These are phyloP conservation scores for Actinomucor elegans DNA, from an alignment of 371 early-diverging fungal species.

Conservation along the genomic window DNA sequence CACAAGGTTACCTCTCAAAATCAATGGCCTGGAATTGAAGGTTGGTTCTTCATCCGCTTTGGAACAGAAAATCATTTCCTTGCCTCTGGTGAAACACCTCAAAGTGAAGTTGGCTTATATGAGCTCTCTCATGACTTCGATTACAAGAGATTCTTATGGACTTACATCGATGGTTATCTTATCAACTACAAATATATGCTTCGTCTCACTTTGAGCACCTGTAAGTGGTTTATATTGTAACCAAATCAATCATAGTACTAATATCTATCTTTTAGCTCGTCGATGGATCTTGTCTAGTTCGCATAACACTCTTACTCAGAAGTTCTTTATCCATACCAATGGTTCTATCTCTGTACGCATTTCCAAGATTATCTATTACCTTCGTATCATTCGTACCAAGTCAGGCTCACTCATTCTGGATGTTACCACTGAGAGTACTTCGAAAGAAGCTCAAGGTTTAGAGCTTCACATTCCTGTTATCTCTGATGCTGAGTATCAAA, in stretches of 20 bases:
- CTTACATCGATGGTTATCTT: conserved; percentile 49
- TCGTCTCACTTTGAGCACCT: conserved; percentile 27
- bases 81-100: conserved; percentile 35
- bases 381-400: conserved; percentile 26
- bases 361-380: conserved; percentile 26
- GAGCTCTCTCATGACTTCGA: conserved; percentile 25
- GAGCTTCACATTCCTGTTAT: conserved; percentile 37
- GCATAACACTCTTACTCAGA: conserved; percentile 29
- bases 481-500: conserved; percentile 24
- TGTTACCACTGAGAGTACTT: conserved; percentile 18
- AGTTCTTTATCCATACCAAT: conserved; percentile 26
- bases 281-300: conserved; percentile 37
- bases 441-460: conserved; percentile 18
- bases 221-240: conserved; percentile 15
- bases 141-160: conserved; percentile 51
- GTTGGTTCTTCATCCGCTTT: conserved; percentile 47
- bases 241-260: not conserved
- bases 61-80: conserved; percentile 38
- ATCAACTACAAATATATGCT: conserved; percentile 55
- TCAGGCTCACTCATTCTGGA: conserved; percentile 11
- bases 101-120: conserved; percentile 35
- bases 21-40: conserved; percentile 28
- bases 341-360: conserved; percentile 34
- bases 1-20: conserved; percentile 29
- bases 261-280: conserved; percentile 19